phyloP scores from a whole-genome alignment of 2,329 filamentous ascomycete genomes.

The Colletotrichum sp. region DNA sequence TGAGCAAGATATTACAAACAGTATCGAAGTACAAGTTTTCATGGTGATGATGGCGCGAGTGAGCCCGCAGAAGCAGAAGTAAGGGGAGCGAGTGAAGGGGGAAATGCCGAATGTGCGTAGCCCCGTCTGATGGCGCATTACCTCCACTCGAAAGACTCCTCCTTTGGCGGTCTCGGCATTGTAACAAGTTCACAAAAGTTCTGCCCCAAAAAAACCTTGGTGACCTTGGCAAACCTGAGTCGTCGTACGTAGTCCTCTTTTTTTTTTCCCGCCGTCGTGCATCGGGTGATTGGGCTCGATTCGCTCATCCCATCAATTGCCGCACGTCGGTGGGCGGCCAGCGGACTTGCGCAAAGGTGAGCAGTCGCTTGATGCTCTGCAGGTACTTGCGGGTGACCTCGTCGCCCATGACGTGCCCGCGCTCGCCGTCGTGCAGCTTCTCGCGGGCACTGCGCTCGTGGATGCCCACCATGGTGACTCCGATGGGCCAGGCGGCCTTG shows the following conservation, averaged over 20 bases:
- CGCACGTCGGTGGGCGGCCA: conserved; percentile 94
- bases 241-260: neutral
- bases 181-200: neutral
- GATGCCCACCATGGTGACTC: conserved; percentile 99
- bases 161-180: neutral
- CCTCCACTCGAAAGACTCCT: neutral
- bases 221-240: neutral
- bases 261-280: neutral
- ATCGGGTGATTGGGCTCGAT: neutral
- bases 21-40: neutral
- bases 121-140: neutral
- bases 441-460: conserved; percentile 96
- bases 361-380: conserved; percentile 95
- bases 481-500: conserved; percentile 98
- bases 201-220: neutral
- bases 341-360: conserved; percentile 95
- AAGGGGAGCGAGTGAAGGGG: neutral
- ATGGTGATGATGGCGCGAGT: neutral
- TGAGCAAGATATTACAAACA: conserved; percentile 9
- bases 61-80: neutral
- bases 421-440: conserved; percentile 87
- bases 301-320: conserved; percentile 85
- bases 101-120: neutral
- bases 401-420: conserved; percentile 96
- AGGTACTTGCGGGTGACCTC: conserved; percentile 94